A percentile compares a stretch with the other conserved stretches of the same genome.
These are phyloP conservation scores for Nakazawaea holstii DNA, from an alignment of 805 yeast genomes.

Conservation along the genomic window DNA sequence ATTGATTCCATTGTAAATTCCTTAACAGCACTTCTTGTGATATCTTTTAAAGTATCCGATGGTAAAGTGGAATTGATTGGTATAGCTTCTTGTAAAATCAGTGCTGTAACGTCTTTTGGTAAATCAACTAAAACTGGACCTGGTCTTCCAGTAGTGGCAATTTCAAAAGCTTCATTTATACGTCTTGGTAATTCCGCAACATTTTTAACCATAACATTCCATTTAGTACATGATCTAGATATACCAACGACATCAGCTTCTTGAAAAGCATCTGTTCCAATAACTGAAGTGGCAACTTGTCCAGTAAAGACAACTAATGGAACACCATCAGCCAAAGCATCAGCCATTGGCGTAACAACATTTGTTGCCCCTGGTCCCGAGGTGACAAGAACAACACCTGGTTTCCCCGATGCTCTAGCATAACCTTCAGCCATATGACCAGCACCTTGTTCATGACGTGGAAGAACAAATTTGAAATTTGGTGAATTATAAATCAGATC, in stretches of 20 bases:
- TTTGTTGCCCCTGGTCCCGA: slow-evolving; percentile 99
- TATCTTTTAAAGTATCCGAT: slow-evolving; percentile 58
- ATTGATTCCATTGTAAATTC: slow-evolving; percentile 74
- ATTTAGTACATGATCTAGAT: slow-evolving; percentile 94
- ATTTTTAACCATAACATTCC: slow-evolving; percentile 98
- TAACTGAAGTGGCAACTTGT: slow-evolving; percentile 92
- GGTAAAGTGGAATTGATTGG: slow-evolving; percentile 80
- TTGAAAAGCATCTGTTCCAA: slow-evolving; percentile 98
- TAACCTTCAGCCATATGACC: slow-evolving; percentile 99
- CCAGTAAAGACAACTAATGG: slow-evolving; percentile 97
- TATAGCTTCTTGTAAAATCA: slow-evolving; percentile 78
- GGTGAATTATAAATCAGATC: slow-evolving; percentile 94
- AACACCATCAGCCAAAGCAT: slow-evolving; percentile 94
- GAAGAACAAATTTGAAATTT: slow-evolving; percentile 84
- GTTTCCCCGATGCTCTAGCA: slow-evolving; percentile 91
- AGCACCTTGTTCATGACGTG: slow-evolving; percentile 98
- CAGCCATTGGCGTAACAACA: slow-evolving; percentile 97
- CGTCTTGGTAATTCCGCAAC: slow-evolving; percentile 93
- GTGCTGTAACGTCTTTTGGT: slow-evolving; percentile 97
- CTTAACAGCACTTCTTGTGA: slow-evolving; percentile 65
- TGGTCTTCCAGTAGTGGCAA: slow-evolving; percentile 93
- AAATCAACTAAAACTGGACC: slow-evolving; percentile 97
- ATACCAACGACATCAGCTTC: slow-evolving; percentile 98
- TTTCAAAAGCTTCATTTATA: slow-evolving; percentile 96
- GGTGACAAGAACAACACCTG: slow-evolving; percentile 97